These are phyloP conservation scores for Hyphochytrium catenoides DNA, from an alignment of 352 stramenopile species.

Conservation along the genomic window DNA sequence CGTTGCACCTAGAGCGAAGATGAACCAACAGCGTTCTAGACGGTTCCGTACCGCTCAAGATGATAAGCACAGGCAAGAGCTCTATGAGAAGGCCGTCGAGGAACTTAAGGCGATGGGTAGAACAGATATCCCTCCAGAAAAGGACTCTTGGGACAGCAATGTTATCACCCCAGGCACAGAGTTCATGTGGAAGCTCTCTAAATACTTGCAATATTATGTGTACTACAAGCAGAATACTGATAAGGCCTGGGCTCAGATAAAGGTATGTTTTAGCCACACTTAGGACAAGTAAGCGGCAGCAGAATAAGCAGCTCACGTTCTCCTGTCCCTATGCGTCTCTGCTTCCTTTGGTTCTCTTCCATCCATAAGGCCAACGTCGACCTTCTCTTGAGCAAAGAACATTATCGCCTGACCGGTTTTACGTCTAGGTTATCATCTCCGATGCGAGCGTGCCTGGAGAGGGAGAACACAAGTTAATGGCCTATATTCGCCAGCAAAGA, in stretches of 20 bases:
- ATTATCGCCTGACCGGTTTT: too few relatives aligned
- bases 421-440: slow-evolving; percentile 69
- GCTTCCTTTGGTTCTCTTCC: too few relatives aligned
- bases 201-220: slow-evolving; percentile 73
- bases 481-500: slow-evolving; percentile 82
- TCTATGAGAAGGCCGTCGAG: slow-evolving; percentile 74
- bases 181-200: slow-evolving; percentile 86
- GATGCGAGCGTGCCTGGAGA: slow-evolving; percentile 91
- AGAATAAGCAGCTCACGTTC: too few relatives aligned
- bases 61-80: slow-evolving; percentile 64
- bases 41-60: slow-evolving; percentile 90
- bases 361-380: background rate
- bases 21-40: slow-evolving; percentile 97
- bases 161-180: slow-evolving; percentile 97
- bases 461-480: slow-evolving; percentile 99
- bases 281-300: too few relatives aligned
- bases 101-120: slow-evolving; percentile 70
- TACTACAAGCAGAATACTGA: slow-evolving; percentile 79
- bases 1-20: slow-evolving; percentile 93
- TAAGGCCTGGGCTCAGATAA: slow-evolving; percentile 78
- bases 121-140: slow-evolving; percentile 41
- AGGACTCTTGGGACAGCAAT: slow-evolving; percentile 91
- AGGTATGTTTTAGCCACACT: too few relatives aligned
- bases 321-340: too few relatives aligned
- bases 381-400: background rate